Evolutionary conservation across 805 yeast genomes (phyloP).

Genomic region (Cyberlindnera amylophila): DNA sequence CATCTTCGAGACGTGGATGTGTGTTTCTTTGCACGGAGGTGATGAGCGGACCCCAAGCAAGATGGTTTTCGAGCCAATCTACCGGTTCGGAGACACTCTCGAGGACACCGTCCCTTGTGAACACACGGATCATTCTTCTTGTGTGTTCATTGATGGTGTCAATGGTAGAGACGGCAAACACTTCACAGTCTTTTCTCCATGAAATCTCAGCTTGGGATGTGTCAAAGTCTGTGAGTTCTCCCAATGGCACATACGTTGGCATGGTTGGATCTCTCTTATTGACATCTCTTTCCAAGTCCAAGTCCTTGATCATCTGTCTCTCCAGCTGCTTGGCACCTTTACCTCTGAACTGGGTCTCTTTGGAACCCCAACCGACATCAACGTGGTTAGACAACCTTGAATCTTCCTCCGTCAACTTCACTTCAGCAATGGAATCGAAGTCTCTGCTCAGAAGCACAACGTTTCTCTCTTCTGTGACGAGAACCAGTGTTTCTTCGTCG

Average conservation of each 20-base stretch:
- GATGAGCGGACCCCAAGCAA: constrained; percentile 87
- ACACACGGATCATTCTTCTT: constrained; percentile 81
- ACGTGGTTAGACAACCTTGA: constrained; percentile 73
- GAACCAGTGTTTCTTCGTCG: constrained; percentile 80
- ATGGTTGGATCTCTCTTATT: constrained; percentile 87
- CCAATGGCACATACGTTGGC: constrained; percentile 65
- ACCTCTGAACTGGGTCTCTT: constrained; percentile 95
- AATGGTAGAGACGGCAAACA: constrained; percentile 61
- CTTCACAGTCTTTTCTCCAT: constrained; percentile 97
- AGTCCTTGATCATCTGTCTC: constrained; percentile 47
- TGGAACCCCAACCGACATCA: constrained; percentile 97
- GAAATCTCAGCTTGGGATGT: constrained; percentile 47
- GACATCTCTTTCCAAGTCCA: constrained; percentile 65
- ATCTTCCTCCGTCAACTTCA: constrained; percentile 55
- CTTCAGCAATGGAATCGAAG: constrained; percentile 78
- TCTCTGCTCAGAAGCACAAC: constrained; percentile 65
- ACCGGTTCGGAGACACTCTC: constrained; percentile 88
- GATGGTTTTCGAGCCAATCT: constrained; percentile 66
- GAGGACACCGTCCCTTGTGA: constrained; percentile 70
- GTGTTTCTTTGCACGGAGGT: constrained; percentile 72
- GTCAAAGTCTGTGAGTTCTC: constrained; percentile 58
- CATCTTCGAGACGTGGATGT: constrained; percentile 35
- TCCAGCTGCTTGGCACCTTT: constrained; percentile 81
- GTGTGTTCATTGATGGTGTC: constrained; percentile 38
- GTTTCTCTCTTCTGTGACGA: constrained; percentile 60